Evolutionary conservation across 2,329 filamentous ascomycete genomes (phyloP).

Genomic region (Exophiala sp.): DNA sequence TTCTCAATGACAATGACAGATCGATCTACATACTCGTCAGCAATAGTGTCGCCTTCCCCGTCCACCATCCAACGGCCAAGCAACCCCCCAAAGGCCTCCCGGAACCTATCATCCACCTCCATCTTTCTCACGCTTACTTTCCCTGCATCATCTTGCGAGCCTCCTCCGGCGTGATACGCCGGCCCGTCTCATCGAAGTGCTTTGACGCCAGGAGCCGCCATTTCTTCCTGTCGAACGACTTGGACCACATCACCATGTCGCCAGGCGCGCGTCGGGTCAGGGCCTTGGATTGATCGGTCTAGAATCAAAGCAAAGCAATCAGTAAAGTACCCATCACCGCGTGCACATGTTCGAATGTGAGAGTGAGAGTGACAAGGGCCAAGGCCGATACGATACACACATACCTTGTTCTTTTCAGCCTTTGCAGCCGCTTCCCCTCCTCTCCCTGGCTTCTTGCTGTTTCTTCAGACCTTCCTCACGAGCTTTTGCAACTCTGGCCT

Average conservation of each 20-base stretch:
- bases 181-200: conserved; percentile 28
- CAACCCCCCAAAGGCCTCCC: not conserved
- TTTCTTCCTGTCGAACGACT: conserved; percentile 22
- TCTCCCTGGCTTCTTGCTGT: conserved; percentile 6
- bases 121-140: conserved; percentile 1
- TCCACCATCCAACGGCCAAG: not conserved
- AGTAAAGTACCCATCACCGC: not conserved
- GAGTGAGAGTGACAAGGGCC: not conserved
- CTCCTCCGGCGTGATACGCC: conserved; percentile 24
- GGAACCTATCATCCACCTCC: not conserved
- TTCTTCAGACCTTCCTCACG: conserved; percentile 10
- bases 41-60: not conserved
- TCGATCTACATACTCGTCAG: too few species aligned
- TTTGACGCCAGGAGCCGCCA: conserved; percentile 24
- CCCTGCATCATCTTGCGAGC: conserved; percentile 23
- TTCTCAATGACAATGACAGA: too few species aligned
- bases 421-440: conserved; percentile 4
- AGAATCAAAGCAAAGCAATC: not conserved
- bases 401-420: conserved; percentile 5
- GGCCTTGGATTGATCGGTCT: not conserved
- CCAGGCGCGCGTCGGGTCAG: not conserved
- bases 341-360: not conserved
- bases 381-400: not conserved
- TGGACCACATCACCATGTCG: conserved; percentile 9
- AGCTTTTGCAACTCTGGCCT: conserved; percentile 1